Evolutionary conservation across 1,284 basidiomycete genomes (phyloP).

Genomic region (Apiotrichum gracile): DNA sequence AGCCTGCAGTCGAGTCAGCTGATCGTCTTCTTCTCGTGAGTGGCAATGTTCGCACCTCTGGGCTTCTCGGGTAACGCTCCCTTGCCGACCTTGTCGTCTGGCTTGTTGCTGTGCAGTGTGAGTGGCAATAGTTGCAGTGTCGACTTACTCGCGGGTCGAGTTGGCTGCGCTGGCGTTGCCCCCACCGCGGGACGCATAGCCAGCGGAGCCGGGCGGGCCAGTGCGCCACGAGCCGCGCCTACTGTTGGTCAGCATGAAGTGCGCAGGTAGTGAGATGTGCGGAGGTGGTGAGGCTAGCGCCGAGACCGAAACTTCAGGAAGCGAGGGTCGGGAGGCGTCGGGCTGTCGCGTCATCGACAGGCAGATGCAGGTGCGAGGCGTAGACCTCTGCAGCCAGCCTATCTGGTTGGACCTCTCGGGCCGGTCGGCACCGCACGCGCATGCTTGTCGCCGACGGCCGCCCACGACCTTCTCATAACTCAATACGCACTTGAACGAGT

Average conservation of each 20-base stretch:
- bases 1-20: conserved; percentile 52
- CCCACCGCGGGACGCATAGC: conserved; percentile 11
- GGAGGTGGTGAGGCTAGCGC: background rate
- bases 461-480: background rate
- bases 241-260: conserved; percentile 3
- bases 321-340: background rate
- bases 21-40: background rate
- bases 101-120: background rate
- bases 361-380: background rate
- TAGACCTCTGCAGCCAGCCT: background rate
- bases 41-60: conserved; percentile 12
- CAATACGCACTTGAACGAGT: conserved; percentile 8
- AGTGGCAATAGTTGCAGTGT: background rate
- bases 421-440: no score
- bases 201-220: conserved; percentile 31
- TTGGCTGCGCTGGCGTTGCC: conserved; percentile 4
- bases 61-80: conserved; percentile 11
- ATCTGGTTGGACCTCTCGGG: no score
- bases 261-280: background rate
- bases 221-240: conserved; percentile 40
- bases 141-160: background rate
- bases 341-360: background rate
- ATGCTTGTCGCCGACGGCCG: background rate
- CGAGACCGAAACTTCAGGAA: background rate
- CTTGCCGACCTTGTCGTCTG: conserved; percentile 9